Base-by-base conservation (phyloP, 1,284 basidiomycete species). In the Tilletia horrida region DNA sequence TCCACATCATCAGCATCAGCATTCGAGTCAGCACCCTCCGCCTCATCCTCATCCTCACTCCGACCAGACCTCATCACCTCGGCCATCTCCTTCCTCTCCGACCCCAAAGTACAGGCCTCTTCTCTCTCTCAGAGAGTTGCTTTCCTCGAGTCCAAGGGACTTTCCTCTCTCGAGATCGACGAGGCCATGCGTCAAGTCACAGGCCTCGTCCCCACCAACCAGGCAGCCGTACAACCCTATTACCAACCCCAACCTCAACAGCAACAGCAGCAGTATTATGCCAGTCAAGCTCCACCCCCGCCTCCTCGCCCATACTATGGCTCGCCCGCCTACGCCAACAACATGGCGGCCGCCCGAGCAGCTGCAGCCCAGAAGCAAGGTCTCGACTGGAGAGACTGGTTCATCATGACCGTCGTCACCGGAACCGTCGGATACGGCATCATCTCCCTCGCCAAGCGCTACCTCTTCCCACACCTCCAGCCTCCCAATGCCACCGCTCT, bases 101-200 rank as follows among this genome's bases (percentile, higher is more conserved):
- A 81, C 57, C 78, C 80, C n/a, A 80, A 90, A 88, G 84, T 86
- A 29, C 79, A 83, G 80, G 85, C 88, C 31, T 91, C 92, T 1
- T 85, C 92, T 1, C 83, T 97, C 42, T 86, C 90, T 3, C 91
- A 95, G 81, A 88, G 91, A 62, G 87, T 98, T 63, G 89, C 92
- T 77, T 98, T 97, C 84, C 87, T 98, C 27, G 91, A 97, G 79
- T 90, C 92, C 4, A 97, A 97, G 82, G 95, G 95, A 1, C 85
- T 98, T 29, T 90, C 88, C 0, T 86, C 86, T 18, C 81, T 85
- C 14, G 95, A 98, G 83, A 94, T 97, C 71, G 92, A 97, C 82
- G 85, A 88, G 66, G 95, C 93, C 4, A 83, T 97, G 74, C 85
- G 86, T 69, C 89, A 77, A 50, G 69, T 73, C 13, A 70, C 71